Evolutionary conservation across 306 rosid species (phyloP).

Genomic region (Quercus berberidifolia): DNA sequence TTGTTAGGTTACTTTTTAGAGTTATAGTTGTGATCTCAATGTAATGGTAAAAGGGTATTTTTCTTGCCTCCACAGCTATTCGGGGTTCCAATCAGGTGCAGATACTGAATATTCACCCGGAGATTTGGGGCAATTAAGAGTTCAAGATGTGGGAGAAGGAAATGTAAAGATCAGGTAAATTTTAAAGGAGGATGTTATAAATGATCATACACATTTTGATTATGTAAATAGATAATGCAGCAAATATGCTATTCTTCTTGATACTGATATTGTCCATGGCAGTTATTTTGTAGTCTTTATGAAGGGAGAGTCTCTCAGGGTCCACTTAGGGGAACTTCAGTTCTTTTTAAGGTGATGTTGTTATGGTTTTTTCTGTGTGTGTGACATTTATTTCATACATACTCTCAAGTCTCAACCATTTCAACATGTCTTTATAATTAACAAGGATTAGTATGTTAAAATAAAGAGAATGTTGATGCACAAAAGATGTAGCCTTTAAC

Average conservation of each 20-base stretch:
- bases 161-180: conserved; percentile 73
- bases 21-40: background rate
- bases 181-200: background rate
- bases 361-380: background rate
- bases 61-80: conserved; percentile 34
- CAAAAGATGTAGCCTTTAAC: background rate
- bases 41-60: background rate
- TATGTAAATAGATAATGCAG: background rate
- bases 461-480: background rate
- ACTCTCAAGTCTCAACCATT: background rate
- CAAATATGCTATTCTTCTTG: conserved; percentile 1
- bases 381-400: background rate
- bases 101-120: conserved; percentile 41
- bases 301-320: conserved; percentile 92
- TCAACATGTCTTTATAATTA: background rate
- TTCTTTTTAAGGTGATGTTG: conserved; percentile 66
- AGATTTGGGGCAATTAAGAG: conserved; percentile 54
- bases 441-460: background rate
- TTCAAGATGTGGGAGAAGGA: conserved; percentile 92
- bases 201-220: background rate
- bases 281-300: conserved; percentile 78
- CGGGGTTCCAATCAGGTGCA: conserved; percentile 39
- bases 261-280: conserved; percentile 53
- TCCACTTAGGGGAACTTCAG: conserved; percentile 58
- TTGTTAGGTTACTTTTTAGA: background rate